Conservation (phyloP, 345 rosid genomes). For the Brassica carinata region DNA sequence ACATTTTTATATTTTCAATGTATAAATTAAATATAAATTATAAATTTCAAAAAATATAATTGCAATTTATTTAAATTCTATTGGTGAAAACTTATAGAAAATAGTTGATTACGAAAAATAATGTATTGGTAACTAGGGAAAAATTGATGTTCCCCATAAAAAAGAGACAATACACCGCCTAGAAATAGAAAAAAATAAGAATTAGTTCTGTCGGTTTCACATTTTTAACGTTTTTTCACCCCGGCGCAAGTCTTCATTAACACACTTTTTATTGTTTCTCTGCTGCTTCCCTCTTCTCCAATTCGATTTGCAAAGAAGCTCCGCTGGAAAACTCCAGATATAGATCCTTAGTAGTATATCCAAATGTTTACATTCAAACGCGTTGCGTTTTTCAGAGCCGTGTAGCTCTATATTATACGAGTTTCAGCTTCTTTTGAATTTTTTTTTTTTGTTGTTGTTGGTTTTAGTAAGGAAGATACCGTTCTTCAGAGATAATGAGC, state of each 20-base stretch:
- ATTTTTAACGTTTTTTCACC: not conserved
- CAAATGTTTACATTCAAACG: not conserved
- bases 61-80: no score
- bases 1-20: no score
- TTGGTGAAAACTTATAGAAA: no score
- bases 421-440: not conserved
- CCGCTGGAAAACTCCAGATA: constrained; percentile 49
- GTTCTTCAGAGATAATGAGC: constrained; percentile 37
- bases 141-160: no score
- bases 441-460: not conserved
- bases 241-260: not conserved
- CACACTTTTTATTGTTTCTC: constrained; percentile 3
- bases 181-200: no score
- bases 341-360: constrained; percentile 26
- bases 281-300: not conserved
- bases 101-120: no score
- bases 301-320: constrained; percentile 9
- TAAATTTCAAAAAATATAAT: no score
- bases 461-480: constrained; percentile 62
- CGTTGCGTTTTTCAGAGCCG: no score
- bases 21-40: no score
- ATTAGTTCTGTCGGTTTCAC: constrained; percentile 14
- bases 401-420: not conserved
- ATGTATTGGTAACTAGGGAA: no score
- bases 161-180: no score